These are phyloP conservation scores for Saccharomyces hybrid DNA, from an alignment of 1,139 yeast species.

Conservation along the genomic window DNA sequence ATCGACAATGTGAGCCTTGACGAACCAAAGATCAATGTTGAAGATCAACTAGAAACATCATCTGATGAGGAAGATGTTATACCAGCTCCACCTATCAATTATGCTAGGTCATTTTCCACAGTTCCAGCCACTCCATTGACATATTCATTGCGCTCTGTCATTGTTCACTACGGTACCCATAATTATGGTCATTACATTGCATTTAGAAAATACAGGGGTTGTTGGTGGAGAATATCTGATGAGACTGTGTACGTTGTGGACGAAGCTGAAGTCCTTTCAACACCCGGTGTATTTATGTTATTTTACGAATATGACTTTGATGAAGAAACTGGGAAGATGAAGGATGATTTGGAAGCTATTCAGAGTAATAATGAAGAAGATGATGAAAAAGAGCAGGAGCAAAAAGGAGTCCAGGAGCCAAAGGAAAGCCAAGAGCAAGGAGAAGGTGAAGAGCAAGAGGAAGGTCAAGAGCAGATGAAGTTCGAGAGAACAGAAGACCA, in stretches of 20 bases:
- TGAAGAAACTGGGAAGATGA: slow-evolving; percentile 30
- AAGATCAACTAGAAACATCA: neutral
- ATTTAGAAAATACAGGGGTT: slow-evolving; percentile 67
- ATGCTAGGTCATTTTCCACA: slow-evolving; percentile 19
- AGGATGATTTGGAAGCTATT: slow-evolving; percentile 22
- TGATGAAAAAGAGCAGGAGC: slow-evolving; percentile 10
- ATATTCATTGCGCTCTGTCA: slow-evolving; percentile 73
- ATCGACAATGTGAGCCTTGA: slow-evolving; percentile 11
- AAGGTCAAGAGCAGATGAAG: neutral
- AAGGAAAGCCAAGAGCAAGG: slow-evolving; percentile 4
- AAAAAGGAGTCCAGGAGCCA: slow-evolving; percentile 8
- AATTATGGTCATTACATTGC: slow-evolving; percentile 94
- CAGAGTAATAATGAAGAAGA: slow-evolving; percentile 16
- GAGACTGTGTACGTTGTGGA: slow-evolving; percentile 75
- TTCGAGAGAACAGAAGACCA: neutral
- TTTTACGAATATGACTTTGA: slow-evolving; percentile 64
- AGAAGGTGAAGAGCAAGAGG: neutral
- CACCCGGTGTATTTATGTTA: slow-evolving; percentile 88
- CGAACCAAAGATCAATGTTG: slow-evolving; percentile 8
- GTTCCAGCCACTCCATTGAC: slow-evolving; percentile 38
- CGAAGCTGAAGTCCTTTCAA: slow-evolving; percentile 68
- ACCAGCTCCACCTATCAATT: slow-evolving; percentile 4
- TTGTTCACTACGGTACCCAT: slow-evolving; percentile 89
- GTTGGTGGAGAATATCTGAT: slow-evolving; percentile 94
- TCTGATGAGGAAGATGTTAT: slow-evolving; percentile 12